Evolutionary conservation across 495 filamentous ascomycete genomes (phyloP).

Genomic region (Penicillium manginii): DNA sequence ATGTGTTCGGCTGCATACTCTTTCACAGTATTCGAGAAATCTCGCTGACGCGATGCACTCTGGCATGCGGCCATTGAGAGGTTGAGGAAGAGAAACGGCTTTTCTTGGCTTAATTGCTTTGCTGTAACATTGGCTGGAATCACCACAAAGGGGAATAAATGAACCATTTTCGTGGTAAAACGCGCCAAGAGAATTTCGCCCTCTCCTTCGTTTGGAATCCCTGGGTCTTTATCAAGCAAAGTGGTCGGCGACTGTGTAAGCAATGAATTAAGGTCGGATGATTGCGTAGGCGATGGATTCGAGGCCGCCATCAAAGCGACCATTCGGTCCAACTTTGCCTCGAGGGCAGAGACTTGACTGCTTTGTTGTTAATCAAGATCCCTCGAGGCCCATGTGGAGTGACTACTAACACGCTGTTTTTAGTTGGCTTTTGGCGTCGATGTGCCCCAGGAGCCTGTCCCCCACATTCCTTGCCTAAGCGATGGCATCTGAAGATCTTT

Average conservation of each 20-base stretch:
- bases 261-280: slow-evolving; percentile 8
- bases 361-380: not conserved
- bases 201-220: slow-evolving; percentile 6
- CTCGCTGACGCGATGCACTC: slow-evolving; percentile 23
- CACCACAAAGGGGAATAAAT: slow-evolving; percentile 44
- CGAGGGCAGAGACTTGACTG: slow-evolving; percentile 15
- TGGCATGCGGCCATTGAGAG: slow-evolving; percentile 41
- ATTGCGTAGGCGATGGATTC: slow-evolving; percentile 7
- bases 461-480: slow-evolving; percentile 30
- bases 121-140: slow-evolving; percentile 31
- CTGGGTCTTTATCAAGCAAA: not conserved
- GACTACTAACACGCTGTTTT: slow-evolving; percentile 18
- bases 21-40: slow-evolving; percentile 24
- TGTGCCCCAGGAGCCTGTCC: slow-evolving; percentile 28
- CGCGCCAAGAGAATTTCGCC: slow-evolving; percentile 15
- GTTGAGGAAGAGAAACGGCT: slow-evolving; percentile 41
- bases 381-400: not conserved
- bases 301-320: slow-evolving; percentile 28
- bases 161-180: slow-evolving; percentile 23
- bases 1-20: slow-evolving; percentile 36
- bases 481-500: slow-evolving; percentile 21
- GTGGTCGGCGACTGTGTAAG: slow-evolving; percentile 1
- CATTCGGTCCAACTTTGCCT: slow-evolving; percentile 31
- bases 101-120: slow-evolving; percentile 31
- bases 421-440: slow-evolving; percentile 17